Base-by-base conservation (phyloP, 2,329 filamentous ascomycete species). In the Monosporascus ibericus region DNA sequence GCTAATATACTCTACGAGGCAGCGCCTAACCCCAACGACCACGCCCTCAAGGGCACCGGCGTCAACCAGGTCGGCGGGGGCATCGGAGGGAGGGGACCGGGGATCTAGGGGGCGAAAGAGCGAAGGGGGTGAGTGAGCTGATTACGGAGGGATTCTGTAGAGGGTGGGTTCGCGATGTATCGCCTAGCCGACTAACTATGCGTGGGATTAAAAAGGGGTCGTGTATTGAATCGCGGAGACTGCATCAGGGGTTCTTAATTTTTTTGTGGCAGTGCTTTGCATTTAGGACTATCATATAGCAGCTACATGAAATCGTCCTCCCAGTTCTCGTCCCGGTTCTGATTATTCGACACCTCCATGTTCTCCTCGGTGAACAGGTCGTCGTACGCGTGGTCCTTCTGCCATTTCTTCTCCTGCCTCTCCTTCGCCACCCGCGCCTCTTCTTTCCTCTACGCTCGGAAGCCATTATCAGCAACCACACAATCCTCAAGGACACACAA, bases 331-430 rank as follows among this genome's bases (percentile, higher is more conserved):
- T 80, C 78, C 15, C 90, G 82, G 65, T 96, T 85, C 71, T 96
- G 89, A 70, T 99, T 99, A 73, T 86, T 96, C 51, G 84, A 84
- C 22, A 70, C 73, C 44, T 84, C 84, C 74, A 95, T 79, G 62
- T 88, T 87, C 53, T 96, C 89, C 50, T 95, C 90, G 5, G 81
- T 84, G 70, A 96, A 91, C 50, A 96, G 72, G 47, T 96, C 91
- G 67, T 97, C 94, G 70, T 99, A 99, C 2, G 92, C 92, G 72
- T 99, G 92, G n/a, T 96, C 91, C 72, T 94, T 94, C 71, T 95
- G 90, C 79, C 85, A 95, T 70, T 95, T 95, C 72, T 92, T 82
- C 71, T 95, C 87, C 70, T 90, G 88, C 58, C 90, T 81, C 74
- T 96, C 90, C 70, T 90, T 86, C 48, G 85, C 81, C 47, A 91